Conservation (phyloP, 495 filamentous ascomycete species). For the Polyplosphaeria fusca region DNA sequence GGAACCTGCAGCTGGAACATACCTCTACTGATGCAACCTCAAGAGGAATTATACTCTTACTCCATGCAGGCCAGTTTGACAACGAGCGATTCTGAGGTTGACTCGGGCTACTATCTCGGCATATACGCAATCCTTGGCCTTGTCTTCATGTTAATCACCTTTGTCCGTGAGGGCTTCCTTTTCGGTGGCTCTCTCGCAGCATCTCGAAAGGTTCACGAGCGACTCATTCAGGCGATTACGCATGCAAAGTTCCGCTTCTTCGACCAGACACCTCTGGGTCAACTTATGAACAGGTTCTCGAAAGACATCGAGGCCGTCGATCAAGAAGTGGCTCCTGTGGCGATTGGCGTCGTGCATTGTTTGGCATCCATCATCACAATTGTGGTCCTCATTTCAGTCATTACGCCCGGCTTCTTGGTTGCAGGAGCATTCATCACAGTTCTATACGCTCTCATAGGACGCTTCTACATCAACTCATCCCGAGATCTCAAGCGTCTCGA, state of each 20-base stretch:
- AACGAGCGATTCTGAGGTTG: conserved; percentile 52
- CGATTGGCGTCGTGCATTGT: conserved; percentile 70
- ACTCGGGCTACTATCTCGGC: conserved; percentile 77
- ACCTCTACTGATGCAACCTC: conserved; percentile 22
- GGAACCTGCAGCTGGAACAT: conserved; percentile 47
- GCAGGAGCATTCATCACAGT: conserved; percentile 80
- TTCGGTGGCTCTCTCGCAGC: conserved; percentile 92
- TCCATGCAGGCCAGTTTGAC: conserved; percentile 19
- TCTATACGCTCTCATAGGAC: conserved; percentile 77
- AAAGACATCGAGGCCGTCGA: conserved; percentile 95
- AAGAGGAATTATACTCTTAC: conserved; percentile 13
- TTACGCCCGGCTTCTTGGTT: conserved; percentile 89
- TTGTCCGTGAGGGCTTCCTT: conserved; percentile 76
- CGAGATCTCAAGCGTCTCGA: conserved; percentile 92
- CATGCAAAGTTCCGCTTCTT: conserved; percentile 96
- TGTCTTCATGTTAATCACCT: conserved; percentile 67
- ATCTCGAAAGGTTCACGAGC: conserved; percentile 77
- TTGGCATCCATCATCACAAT: conserved; percentile 79
- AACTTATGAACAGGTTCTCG: conserved; percentile 98
- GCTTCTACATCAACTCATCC: conserved; percentile 86
- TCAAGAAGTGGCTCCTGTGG: conserved; percentile 90
- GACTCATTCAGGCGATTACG: conserved; percentile 73
- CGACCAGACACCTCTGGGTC: conserved; percentile 91
- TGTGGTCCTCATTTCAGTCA: conserved; percentile 82
- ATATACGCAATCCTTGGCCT: conserved; percentile 79